These are phyloP conservation scores for Tetrahymena elliotti DNA, from an alignment of 73 alveolate species.

Conservation along the genomic window DNA sequence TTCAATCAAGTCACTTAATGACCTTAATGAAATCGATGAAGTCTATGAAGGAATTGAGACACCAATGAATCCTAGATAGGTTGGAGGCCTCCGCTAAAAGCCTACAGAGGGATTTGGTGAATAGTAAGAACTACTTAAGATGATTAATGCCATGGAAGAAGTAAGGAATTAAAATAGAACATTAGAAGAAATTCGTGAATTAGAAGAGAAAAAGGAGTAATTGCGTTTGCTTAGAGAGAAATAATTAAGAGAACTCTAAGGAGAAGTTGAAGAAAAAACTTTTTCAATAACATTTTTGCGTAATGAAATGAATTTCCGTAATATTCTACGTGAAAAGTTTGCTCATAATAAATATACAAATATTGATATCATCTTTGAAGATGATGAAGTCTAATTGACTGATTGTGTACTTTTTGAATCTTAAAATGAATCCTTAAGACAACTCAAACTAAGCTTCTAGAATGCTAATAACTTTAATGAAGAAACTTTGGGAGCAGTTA, in stretches of 20 bases:
- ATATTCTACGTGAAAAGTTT: neutral
- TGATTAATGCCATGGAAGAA: neutral
- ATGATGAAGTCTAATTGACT: neutral
- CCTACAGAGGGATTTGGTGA: neutral
- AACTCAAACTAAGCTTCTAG: neutral
- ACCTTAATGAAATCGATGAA: neutral
- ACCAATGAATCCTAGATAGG: neutral
- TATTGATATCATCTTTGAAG: neutral
- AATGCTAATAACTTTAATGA: neutral
- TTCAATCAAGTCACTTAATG: neutral
- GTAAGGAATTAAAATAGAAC: neutral
- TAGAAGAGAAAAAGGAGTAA: neutral
- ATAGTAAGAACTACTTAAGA: neutral
- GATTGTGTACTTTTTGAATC: neutral
- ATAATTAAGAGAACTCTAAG: neutral
- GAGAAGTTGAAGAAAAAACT: neutral
- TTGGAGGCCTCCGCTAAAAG: neutral
- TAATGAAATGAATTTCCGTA: neutral
- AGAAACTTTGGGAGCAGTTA: neutral
- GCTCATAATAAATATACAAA: neutral
- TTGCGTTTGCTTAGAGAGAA: neutral
- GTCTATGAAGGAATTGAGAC: neutral
- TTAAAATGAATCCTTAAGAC: neutral
- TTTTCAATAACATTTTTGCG: neutral
- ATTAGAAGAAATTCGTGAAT: neutral